phyloP scores from a whole-genome alignment of 257 asterid genomes.

The Ocimum tenuiflorum region DNA sequence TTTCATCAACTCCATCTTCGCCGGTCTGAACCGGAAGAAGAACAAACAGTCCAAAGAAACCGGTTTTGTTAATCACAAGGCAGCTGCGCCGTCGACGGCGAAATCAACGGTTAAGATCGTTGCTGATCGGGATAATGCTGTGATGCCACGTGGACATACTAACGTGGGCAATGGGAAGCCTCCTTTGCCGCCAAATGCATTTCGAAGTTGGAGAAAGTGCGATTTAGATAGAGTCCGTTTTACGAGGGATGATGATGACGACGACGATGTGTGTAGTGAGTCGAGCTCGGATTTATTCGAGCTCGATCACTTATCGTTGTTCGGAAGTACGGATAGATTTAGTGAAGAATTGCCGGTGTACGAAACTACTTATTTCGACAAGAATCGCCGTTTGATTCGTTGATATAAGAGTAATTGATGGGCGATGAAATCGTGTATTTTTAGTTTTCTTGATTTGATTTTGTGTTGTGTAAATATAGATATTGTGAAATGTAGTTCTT shows the following conservation, averaged over 20 bases:
- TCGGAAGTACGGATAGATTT: slow-evolving; percentile 29
- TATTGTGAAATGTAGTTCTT: background rate
- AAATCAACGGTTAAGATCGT: slow-evolving; percentile 16
- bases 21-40: slow-evolving; percentile 30
- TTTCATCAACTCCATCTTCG: slow-evolving; percentile 45
- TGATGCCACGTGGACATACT: slow-evolving; percentile 41
- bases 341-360: slow-evolving; percentile 75
- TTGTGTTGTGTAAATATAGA: too few relatives aligned
- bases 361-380: slow-evolving; percentile 47
- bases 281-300: slow-evolving; percentile 79
- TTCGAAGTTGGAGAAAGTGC: slow-evolving; percentile 12
- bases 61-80: background rate
- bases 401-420: background rate
- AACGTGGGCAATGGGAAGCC: slow-evolving; percentile 23
- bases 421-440: background rate
- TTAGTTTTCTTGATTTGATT: background rate
- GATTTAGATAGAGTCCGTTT: background rate
- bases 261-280: slow-evolving; percentile 46
- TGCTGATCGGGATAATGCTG: slow-evolving; percentile 40
- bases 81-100: slow-evolving; percentile 7
- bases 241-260: background rate
- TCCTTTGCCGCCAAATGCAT: slow-evolving; percentile 31
- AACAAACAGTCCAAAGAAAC: background rate
- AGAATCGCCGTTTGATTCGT: slow-evolving; percentile 41
- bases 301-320: slow-evolving; percentile 47